Conservation (phyloP, 2,329 filamentous ascomycete genomes). For the Scleromitrula shiraiana region DNA sequence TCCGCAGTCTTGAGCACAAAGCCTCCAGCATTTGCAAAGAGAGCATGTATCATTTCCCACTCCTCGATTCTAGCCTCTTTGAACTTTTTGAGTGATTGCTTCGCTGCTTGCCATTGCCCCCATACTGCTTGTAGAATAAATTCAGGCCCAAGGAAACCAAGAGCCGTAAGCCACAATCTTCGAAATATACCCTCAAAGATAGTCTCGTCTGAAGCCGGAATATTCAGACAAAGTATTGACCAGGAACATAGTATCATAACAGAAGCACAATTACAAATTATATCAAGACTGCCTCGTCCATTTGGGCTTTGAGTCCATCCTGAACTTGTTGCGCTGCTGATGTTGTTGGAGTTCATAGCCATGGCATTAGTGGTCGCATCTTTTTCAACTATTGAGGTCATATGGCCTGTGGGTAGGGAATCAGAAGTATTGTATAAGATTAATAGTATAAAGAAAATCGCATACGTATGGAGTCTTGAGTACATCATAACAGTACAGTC, state of each 20-base stretch:
- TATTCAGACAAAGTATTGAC: not conserved
- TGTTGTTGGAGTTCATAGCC: constrained; percentile 29
- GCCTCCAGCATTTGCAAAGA: not conserved
- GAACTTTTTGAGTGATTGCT: not conserved
- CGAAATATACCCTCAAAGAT: not conserved
- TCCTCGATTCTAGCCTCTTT: not conserved
- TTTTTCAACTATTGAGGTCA: no score
- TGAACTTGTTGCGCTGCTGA: not conserved
- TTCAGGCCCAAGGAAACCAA: not conserved
- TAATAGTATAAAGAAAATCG: no score
- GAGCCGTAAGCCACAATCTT: not conserved
- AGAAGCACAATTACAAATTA: not conserved
- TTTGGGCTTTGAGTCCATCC: not conserved
- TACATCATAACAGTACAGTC: no score
- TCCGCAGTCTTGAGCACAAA: not conserved
- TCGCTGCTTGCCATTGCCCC: not conserved
- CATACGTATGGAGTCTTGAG: no score
- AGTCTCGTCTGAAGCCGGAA: not conserved
- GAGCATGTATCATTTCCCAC: not conserved
- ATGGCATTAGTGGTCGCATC: constrained; percentile 2
- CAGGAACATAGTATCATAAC: not conserved
- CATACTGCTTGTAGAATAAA: not conserved
- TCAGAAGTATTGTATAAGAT: no score
- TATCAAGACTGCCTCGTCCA: not conserved
- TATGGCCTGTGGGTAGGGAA: no score